These are phyloP conservation scores for Obelidium mucronatum DNA, from an alignment of 192 early-diverging fungal species.

Conservation along the genomic window DNA sequence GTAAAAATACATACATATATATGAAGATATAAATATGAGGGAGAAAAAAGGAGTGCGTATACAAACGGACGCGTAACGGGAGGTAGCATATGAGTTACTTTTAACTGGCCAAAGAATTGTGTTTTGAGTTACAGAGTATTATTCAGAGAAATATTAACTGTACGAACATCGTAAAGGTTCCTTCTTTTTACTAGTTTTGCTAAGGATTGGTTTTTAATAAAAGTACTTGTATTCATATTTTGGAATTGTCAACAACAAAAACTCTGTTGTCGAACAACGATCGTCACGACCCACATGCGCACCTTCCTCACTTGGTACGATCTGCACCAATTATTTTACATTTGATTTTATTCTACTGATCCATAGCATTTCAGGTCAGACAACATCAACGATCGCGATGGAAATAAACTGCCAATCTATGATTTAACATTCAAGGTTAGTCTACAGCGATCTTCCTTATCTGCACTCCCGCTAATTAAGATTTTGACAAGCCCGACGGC, in stretches of 20 bases:
- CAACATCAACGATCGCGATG: constrained; percentile 53
- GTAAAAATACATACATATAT: too few relatives aligned
- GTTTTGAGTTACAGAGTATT: too few relatives aligned
- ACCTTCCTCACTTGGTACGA: constrained; percentile 25
- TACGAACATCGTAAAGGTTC: background rate
- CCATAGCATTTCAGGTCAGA: constrained; percentile 14
- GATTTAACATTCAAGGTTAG: constrained; percentile 56
- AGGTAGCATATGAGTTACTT: too few relatives aligned
- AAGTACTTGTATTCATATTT: too few relatives aligned
- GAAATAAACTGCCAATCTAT: constrained; percentile 56
- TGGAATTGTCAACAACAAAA: constrained; percentile 15
- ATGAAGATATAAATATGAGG: too few relatives aligned
- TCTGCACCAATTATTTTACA: background rate
- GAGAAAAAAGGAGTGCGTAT: too few relatives aligned
- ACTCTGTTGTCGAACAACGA: too few relatives aligned
- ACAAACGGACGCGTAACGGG: too few relatives aligned
- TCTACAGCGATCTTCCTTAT: background rate
- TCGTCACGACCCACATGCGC: constrained; percentile 14
- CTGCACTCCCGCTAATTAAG: too few relatives aligned
- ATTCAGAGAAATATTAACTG: background rate
- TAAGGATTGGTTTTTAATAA: background rate
- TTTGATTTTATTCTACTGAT: background rate
- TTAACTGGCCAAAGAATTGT: too few relatives aligned
- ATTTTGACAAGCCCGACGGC: constrained; percentile 52
- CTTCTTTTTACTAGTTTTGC: background rate